These are phyloP conservation scores for Penicillium taxi DNA, from an alignment of 495 filamentous ascomycete species.

Conservation along the genomic window DNA sequence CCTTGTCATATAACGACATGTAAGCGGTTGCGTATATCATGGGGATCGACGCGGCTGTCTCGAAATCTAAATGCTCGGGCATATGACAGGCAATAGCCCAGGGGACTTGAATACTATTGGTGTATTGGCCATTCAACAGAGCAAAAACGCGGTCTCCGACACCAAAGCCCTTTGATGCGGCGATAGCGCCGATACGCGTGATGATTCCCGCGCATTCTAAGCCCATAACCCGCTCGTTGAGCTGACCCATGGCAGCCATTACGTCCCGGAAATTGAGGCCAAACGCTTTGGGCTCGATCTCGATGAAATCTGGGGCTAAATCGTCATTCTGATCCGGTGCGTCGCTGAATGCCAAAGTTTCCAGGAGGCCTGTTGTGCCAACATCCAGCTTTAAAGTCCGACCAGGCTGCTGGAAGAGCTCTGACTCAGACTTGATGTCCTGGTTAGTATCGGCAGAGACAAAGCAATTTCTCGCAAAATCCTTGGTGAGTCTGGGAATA, in stretches of 20 bases:
- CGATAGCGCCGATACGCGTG: slow-evolving; percentile 8
- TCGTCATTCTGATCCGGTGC: neutral
- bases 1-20: neutral
- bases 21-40: slow-evolving; percentile 6
- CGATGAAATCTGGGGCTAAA: slow-evolving; percentile 4
- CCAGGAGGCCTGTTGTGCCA: neutral
- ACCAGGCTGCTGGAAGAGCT: neutral
- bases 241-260: slow-evolving; percentile 29
- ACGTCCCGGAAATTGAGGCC: slow-evolving; percentile 43
- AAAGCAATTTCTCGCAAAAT: neutral
- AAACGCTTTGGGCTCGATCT: slow-evolving; percentile 17
- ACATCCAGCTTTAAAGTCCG: neutral
- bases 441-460: neutral
- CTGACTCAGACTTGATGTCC: neutral
- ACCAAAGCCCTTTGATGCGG: slow-evolving; percentile 14
- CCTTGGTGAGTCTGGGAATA: neutral
- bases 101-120: neutral
- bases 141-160: slow-evolving; percentile 36
- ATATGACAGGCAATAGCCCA: neutral
- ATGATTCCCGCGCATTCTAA: slow-evolving; percentile 39
- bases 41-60: slow-evolving; percentile 6
- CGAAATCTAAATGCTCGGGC: neutral
- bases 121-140: neutral
- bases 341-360: neutral
- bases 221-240: slow-evolving; percentile 25